phyloP scores from a whole-genome alignment of 495 filamentous ascomycete species.

The Xylaria telfairii region DNA sequence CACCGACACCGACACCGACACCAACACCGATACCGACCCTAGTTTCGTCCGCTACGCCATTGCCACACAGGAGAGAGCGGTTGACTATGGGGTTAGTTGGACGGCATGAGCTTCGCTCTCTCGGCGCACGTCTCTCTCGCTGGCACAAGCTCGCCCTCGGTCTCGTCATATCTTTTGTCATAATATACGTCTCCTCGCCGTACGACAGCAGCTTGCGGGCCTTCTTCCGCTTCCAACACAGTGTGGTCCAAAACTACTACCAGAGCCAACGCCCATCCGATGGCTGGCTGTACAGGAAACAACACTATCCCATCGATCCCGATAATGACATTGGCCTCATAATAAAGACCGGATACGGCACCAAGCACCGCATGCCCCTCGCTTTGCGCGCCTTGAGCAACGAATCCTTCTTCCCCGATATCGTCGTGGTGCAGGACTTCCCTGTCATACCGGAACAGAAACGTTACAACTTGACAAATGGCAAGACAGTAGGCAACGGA shows the following conservation, averaged over 20 bases:
- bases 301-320: constrained; percentile 41
- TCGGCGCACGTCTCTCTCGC: constrained; percentile 35
- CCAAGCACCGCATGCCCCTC: constrained; percentile 42
- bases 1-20: too few species aligned
- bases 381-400: constrained; percentile 46
- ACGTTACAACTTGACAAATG: constrained; percentile 32
- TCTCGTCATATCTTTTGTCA: constrained; percentile 30
- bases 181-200: constrained; percentile 34
- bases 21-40: not conserved
- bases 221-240: constrained; percentile 41
- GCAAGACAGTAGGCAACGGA: constrained; percentile 30
- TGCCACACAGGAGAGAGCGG: not conserved
- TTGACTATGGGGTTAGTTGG: constrained; percentile 38
- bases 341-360: constrained; percentile 56
- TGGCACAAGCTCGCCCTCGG: constrained; percentile 36
- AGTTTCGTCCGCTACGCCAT: not conserved
- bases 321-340: constrained; percentile 47
- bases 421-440: constrained; percentile 52
- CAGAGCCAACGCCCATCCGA: constrained; percentile 40
- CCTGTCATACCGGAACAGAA: constrained; percentile 33
- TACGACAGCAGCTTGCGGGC: constrained; percentile 35
- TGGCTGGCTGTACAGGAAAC: constrained; percentile 35
- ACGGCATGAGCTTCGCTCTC: constrained; percentile 36
- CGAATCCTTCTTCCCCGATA: constrained; percentile 37
- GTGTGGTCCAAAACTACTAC: constrained; percentile 34